These are phyloP conservation scores for Wallacemonas rigidus DNA, from an alignment of 208 protist genomes.

Conservation along the genomic window DNA sequence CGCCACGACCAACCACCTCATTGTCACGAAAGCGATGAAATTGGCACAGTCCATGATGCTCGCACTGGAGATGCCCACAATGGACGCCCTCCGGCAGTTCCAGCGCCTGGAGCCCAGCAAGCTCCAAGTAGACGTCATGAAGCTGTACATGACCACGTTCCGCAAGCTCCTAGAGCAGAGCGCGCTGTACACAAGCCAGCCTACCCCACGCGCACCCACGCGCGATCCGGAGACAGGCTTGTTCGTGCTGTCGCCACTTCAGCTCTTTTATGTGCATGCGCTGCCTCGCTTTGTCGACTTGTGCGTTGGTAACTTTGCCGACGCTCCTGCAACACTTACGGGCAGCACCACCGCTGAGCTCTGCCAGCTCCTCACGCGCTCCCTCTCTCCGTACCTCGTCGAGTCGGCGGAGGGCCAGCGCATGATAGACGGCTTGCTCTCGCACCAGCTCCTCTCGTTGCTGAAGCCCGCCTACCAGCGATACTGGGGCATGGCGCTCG, in stretches of 20 bases:
- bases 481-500: slow-evolving; percentile 70
- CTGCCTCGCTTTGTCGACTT: slow-evolving; percentile 58
- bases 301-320: slow-evolving; percentile 67
- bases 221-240: slow-evolving; percentile 34
- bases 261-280: slow-evolving; percentile 57
- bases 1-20: slow-evolving; percentile 51
- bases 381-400: slow-evolving; percentile 82
- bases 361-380: slow-evolving; percentile 54
- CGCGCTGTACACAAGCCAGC: slow-evolving; percentile 44
- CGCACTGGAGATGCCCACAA: slow-evolving; percentile 51
- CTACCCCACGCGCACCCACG: slow-evolving; percentile 15
- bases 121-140: slow-evolving; percentile 65
- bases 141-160: slow-evolving; percentile 72
- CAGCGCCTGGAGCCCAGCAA: slow-evolving; percentile 77
- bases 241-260: slow-evolving; percentile 43
- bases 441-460: slow-evolving; percentile 64
- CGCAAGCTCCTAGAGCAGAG: slow-evolving; percentile 81
- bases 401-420: slow-evolving; percentile 68
- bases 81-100: slow-evolving; percentile 38
- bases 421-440: slow-evolving; percentile 70
- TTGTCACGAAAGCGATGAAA: slow-evolving; percentile 76
- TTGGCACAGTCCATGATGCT: slow-evolving; percentile 69
- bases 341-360: slow-evolving; percentile 51
- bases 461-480: slow-evolving; percentile 77
- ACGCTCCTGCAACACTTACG: slow-evolving; percentile 56